A percentile compares a stretch with the other conserved stretches of the same genome.
Evolutionary conservation across 768 basidiomycete genomes (phyloP).

Genomic region (Gymnopilus dilepis): DNA sequence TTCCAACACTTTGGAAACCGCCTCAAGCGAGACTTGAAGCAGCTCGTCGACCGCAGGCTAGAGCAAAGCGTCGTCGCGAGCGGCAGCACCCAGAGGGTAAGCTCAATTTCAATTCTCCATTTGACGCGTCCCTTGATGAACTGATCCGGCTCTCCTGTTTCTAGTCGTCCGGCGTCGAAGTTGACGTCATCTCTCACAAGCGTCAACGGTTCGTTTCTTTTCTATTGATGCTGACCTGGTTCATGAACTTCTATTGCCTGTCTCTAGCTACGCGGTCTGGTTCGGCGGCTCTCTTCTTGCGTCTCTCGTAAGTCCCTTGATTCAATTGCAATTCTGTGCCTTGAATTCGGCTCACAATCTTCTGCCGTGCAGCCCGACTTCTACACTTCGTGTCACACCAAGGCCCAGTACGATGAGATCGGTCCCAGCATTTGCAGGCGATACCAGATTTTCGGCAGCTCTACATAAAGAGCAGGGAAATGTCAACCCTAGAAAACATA

Average conservation of each 20-base stretch:
- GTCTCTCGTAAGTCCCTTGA: conserved; percentile 68
- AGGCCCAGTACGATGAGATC: conserved; percentile 93
- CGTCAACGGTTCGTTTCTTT: conserved; percentile 73
- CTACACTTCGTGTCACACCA: conserved; percentile 92
- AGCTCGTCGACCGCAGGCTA: conserved; percentile 89
- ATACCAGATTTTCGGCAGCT: conserved; percentile 93
- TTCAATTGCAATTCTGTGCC: background rate
- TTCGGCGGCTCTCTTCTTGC: conserved; percentile 96
- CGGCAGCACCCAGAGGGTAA: conserved; percentile 77
- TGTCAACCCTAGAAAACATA: background rate
- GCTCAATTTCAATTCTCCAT: conserved; percentile 25
- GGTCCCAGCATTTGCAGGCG: conserved; percentile 91
- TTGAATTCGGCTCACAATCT: background rate
- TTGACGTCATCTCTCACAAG: conserved; percentile 98
- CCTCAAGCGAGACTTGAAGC: conserved; percentile 93
- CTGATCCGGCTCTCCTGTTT: conserved; percentile 13
- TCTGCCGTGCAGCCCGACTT: conserved; percentile 78
- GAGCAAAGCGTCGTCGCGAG: conserved; percentile 76
- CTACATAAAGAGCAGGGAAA: conserved; percentile 52
- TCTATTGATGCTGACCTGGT: conserved; percentile 17
- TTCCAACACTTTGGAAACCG: conserved; percentile 99
- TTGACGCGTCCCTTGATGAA: conserved; percentile 9
- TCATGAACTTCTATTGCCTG: conserved; percentile 12
- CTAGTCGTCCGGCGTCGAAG: conserved; percentile 95
- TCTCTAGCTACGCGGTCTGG: conserved; percentile 88